phyloP scores from a whole-genome alignment of 2,329 filamentous ascomycete genomes.

The Claviceps cyperi region DNA sequence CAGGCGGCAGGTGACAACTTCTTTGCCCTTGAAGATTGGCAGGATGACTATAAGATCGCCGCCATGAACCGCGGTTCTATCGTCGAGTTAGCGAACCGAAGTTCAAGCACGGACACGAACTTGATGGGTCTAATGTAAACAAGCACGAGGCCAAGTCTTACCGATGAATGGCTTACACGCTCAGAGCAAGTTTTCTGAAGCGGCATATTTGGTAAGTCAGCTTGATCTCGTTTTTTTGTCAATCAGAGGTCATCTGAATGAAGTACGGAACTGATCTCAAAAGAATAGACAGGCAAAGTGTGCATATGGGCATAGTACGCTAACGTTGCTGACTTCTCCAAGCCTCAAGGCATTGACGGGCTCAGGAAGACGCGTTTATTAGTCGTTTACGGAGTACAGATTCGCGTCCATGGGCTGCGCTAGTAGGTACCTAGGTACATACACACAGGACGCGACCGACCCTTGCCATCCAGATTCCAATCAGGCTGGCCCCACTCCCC shows the following conservation, averaged over 20 bases:
- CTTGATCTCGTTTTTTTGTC: constrained; percentile 4
- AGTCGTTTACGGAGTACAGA: not conserved
- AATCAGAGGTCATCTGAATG: constrained; percentile 5
- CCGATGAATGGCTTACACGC: constrained; percentile 18
- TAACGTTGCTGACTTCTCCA: not conserved
- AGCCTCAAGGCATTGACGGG: not conserved
- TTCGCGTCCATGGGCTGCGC: constrained; percentile 1
- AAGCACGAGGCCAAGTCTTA: constrained; percentile 9
- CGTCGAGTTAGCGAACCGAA: not conserved
- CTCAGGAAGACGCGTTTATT: constrained; percentile 4
- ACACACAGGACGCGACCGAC: not conserved
- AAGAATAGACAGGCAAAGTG: not conserved
- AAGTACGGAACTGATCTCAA: not conserved
- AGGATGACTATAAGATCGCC: constrained; percentile 38
- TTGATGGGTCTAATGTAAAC: not conserved
- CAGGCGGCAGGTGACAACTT: constrained; percentile 27
- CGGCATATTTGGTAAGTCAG: constrained; percentile 16
- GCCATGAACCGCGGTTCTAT: constrained; percentile 33
- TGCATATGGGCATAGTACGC: constrained; percentile 1
- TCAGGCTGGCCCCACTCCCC: not conserved
- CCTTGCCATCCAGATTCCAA: constrained; percentile 1
- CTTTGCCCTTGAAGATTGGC: constrained; percentile 21
- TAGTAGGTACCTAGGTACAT: not conserved
- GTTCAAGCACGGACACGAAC: not conserved
- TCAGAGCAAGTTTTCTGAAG: constrained; percentile 29